phyloP scores from a whole-genome alignment of 176 grass and related monocot species.

The Phragmites australis region DNA sequence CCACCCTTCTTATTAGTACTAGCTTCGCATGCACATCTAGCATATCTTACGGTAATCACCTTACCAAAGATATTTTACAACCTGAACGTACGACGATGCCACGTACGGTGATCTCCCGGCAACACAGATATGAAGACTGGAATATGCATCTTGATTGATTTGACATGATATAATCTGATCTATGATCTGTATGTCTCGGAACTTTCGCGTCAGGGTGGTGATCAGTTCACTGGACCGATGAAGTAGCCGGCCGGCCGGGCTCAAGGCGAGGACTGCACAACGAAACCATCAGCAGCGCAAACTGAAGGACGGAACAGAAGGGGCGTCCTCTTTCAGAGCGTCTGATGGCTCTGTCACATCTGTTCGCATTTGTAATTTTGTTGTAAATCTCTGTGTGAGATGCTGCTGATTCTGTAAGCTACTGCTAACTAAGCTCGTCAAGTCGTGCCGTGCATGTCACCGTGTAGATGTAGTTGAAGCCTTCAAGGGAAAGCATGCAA shows the following conservation, averaged over 20 bases:
- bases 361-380: constrained; percentile 1
- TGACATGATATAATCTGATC: not conserved
- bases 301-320: not conserved
- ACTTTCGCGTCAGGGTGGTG: constrained; percentile 57
- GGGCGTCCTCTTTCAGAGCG: constrained; percentile 21
- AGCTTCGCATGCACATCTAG: not conserved
- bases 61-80: no score
- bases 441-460: not conserved
- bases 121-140: no score
- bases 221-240: constrained; percentile 73
- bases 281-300: not conserved
- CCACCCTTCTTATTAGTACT: not conserved
- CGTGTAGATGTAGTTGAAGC: not conserved
- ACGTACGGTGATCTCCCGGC: no score
- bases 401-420: constrained; percentile 24
- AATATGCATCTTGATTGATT: not conserved
- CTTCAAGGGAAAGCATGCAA: not conserved
- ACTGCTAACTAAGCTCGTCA: not conserved
- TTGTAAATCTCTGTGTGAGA: constrained; percentile 24
- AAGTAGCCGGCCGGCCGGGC: constrained; percentile 13
- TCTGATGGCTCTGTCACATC: not conserved
- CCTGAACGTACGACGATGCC: not conserved
- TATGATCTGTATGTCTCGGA: not conserved
- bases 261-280: not conserved
- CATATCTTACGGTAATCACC: not conserved